A percentile compares a stretch with the other conserved stretches of the same genome.
These are phyloP conservation scores for Carex cristatella DNA, from an alignment of 176 grass and related monocot genomes.

Conservation along the genomic window DNA sequence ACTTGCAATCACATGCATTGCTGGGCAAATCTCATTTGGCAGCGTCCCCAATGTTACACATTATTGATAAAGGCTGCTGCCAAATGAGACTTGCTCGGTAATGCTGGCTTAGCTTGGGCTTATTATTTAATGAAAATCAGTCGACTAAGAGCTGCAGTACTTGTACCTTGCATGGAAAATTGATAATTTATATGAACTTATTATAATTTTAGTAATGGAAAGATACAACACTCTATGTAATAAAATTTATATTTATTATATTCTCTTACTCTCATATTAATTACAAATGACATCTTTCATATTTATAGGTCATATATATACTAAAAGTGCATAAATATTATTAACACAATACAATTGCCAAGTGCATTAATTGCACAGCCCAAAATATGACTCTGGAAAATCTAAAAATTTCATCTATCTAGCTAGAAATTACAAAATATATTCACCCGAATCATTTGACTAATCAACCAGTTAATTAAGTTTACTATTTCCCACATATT, in stretches of 20 bases:
- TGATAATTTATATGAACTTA: not conserved
- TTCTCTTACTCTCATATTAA: too few relatives aligned
- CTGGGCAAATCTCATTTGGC: constrained; percentile 66
- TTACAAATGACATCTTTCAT: too few relatives aligned
- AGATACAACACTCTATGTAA: too few relatives aligned
- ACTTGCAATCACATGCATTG: constrained; percentile 23
- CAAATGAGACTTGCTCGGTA: constrained; percentile 38
- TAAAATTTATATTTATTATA: too few relatives aligned
- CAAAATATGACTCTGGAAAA: too few relatives aligned
- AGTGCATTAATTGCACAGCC: too few relatives aligned
- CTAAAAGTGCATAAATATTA: not conserved
- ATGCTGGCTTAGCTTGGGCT: constrained; percentile 22
- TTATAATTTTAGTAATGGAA: too few relatives aligned
- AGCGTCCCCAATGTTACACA: not conserved
- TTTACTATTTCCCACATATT: not conserved
- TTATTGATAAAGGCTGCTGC: constrained; percentile 18
- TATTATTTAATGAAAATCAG: not conserved
- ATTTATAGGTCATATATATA: constrained; percentile 25
- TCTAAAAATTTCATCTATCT: too few relatives aligned
- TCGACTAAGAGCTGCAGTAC: not conserved
- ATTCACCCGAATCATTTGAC: too few relatives aligned
- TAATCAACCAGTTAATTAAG: too few relatives aligned
- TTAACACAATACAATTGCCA: too few relatives aligned
- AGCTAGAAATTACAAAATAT: too few relatives aligned
- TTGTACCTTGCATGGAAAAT: constrained; percentile 44